Conservation (phyloP, 1,284 basidiomycete species). For the Coriolopsis trogii region DNA sequence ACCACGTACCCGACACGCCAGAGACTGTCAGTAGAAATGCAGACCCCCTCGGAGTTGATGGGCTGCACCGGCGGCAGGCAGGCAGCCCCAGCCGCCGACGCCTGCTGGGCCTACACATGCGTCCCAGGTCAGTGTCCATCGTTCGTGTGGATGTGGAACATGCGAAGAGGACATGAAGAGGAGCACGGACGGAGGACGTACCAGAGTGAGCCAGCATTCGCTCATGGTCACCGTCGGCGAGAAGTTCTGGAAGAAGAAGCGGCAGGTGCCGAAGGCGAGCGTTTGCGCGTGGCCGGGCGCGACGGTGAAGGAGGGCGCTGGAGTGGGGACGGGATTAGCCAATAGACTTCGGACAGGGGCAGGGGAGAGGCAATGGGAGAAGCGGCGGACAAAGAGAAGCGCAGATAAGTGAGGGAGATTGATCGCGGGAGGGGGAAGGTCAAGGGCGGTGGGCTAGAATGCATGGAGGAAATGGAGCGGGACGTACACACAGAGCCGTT, state of each 20-base stretch:
- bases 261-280: slow-evolving; percentile 35
- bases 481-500: slow-evolving; percentile 22
- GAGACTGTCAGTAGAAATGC: not conserved
- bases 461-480: not conserved
- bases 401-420: not conserved
- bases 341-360: not conserved
- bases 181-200: not conserved
- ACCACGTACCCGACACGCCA: not conserved
- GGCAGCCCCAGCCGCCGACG: not conserved
- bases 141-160: too few relatives aligned
- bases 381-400: too few relatives aligned
- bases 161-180: not conserved
- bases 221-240: not conserved
- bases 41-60: not conserved
- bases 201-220: not conserved
- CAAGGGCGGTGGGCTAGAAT: not conserved
- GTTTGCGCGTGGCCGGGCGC: slow-evolving; percentile 26
- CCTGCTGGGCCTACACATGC: not conserved
- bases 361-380: too few relatives aligned
- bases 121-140: not conserved
- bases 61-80: not conserved
- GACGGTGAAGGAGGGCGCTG: slow-evolving; percentile 33
- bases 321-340: not conserved
- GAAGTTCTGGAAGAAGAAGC: slow-evolving; percentile 33
- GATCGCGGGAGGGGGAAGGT: not conserved